Evolutionary conservation across 2,329 filamentous ascomycete species (phyloP).

Genomic region (Pyricularia grisea): DNA sequence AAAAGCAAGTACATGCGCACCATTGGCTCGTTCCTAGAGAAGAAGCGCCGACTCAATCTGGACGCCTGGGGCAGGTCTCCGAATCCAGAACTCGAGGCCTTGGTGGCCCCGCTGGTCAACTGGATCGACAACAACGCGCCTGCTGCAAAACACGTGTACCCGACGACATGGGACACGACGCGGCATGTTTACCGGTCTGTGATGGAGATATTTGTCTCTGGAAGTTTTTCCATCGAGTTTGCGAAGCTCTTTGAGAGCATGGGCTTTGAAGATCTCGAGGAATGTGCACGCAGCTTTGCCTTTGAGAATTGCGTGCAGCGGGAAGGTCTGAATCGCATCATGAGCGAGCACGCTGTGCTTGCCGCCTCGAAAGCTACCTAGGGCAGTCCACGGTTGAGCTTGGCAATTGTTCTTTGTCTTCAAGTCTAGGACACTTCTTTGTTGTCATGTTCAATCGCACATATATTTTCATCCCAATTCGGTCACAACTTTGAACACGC

Average conservation of each 20-base stretch:
- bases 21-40: conserved; percentile 41
- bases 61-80: conserved; percentile 44
- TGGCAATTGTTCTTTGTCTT: background rate
- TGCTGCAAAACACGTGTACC: conserved; percentile 13
- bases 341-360: conserved; percentile 5
- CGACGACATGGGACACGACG: conserved; percentile 16
- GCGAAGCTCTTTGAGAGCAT: conserved; percentile 6
- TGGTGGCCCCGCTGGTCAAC: conserved; percentile 12
- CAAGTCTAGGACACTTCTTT: background rate
- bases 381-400: background rate
- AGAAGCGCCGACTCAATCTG: conserved; percentile 42
- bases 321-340: conserved; percentile 6
- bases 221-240: conserved; percentile 25
- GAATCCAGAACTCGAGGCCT: conserved; percentile 22
- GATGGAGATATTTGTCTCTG: conserved; percentile 22
- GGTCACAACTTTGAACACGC: background rate
- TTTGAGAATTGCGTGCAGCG: conserved; percentile 7
- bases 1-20: conserved; percentile 38
- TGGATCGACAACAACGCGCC: conserved; percentile 16
- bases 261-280: conserved; percentile 6
- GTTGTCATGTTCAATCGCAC: background rate
- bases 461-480: background rate
- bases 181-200: conserved; percentile 16
- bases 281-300: conserved; percentile 7
- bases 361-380: background rate